Percentiles rank a stretch among this genome's conserved stretches.
phyloP scores from a whole-genome alignment of 2,329 filamentous ascomycete genomes.

The Penicillium glabrum region DNA sequence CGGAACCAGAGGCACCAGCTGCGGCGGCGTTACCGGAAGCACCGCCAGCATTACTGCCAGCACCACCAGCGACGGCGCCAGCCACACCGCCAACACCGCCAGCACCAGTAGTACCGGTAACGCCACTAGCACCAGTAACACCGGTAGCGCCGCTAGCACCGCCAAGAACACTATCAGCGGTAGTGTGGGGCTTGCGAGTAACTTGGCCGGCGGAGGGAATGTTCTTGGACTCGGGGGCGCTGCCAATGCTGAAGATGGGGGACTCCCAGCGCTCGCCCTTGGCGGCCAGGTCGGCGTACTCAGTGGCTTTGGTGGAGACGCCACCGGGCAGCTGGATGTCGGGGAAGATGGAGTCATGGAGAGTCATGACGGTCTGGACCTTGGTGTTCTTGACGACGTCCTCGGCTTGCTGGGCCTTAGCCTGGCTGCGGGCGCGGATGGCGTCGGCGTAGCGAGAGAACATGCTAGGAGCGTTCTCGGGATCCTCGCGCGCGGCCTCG shows the following conservation, averaged over 20 bases:
- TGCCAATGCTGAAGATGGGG: constrained; percentile 86
- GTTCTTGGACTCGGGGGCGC: constrained; percentile 68
- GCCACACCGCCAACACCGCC: constrained; percentile 9
- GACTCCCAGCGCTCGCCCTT: constrained; percentile 95
- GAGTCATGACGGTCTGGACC: constrained; percentile 80
- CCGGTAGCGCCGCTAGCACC: not conserved
- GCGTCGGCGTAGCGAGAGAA: constrained; percentile 82
- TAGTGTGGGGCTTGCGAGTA: constrained; percentile 59
- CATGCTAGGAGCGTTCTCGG: constrained; percentile 74
- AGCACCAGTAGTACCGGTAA: constrained; percentile 27
- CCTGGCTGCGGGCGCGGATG: constrained; percentile 68
- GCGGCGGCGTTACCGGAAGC: constrained; percentile 6
- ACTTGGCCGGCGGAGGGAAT: constrained; percentile 61
- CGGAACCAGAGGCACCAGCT: not conserved
- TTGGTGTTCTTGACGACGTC: constrained; percentile 61
- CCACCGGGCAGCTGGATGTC: constrained; percentile 81
- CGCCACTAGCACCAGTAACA: no score
- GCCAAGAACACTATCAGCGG: constrained; percentile 27
- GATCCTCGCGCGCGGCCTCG: constrained; percentile 65
- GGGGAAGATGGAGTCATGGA: constrained; percentile 90
- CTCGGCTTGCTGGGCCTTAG: constrained; percentile 77
- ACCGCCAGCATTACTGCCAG: constrained; percentile 27
- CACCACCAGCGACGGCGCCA: constrained; percentile 9
- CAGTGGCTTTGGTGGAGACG: constrained; percentile 88
- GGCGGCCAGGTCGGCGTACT: constrained; percentile 82